phyloP scores from a whole-genome alignment of 2,329 filamentous ascomycete genomes.

The Ceratocystis lukuohia region DNA sequence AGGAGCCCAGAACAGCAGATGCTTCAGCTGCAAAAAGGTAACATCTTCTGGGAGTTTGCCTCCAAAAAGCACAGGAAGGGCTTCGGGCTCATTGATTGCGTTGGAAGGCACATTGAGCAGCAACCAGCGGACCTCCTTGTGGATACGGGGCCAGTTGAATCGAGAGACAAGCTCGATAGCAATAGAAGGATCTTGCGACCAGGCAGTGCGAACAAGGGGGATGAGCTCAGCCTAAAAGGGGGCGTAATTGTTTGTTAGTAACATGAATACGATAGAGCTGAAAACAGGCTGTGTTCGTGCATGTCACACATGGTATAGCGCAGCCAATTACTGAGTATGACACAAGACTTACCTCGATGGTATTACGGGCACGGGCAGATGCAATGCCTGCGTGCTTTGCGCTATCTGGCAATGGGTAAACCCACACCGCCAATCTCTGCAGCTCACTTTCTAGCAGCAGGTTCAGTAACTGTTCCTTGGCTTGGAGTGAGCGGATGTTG shows the following conservation, averaged over 20 bases:
- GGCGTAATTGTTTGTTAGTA: background rate
- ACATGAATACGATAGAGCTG: background rate
- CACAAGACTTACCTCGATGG: constrained; percentile 23
- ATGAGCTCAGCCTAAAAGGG: constrained; percentile 38
- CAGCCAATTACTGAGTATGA: background rate
- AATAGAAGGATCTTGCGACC: constrained; percentile 70
- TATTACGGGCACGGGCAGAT: constrained; percentile 18
- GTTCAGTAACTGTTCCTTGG: constrained; percentile 73
- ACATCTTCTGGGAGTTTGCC: constrained; percentile 65
- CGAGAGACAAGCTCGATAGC: constrained; percentile 74
- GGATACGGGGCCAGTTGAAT: constrained; percentile 62
- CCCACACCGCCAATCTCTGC: constrained; percentile 73
- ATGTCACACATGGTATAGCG: background rate
- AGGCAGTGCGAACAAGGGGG: constrained; percentile 65
- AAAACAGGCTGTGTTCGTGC: background rate
- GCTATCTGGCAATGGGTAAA: constrained; percentile 55
- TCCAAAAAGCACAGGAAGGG: constrained; percentile 69
- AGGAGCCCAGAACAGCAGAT: constrained; percentile 82
- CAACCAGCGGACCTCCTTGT: constrained; percentile 63
- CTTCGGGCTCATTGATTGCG: constrained; percentile 67
- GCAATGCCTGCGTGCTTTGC: constrained; percentile 27
- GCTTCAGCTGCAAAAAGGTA: constrained; percentile 67
- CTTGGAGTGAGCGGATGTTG: constrained; percentile 51
- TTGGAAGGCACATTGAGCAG: constrained; percentile 74
- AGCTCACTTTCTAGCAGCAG: constrained; percentile 76